These are phyloP conservation scores for Boeremia lycopersici DNA, from an alignment of 2,329 filamentous ascomycete genomes.

Conservation along the genomic window DNA sequence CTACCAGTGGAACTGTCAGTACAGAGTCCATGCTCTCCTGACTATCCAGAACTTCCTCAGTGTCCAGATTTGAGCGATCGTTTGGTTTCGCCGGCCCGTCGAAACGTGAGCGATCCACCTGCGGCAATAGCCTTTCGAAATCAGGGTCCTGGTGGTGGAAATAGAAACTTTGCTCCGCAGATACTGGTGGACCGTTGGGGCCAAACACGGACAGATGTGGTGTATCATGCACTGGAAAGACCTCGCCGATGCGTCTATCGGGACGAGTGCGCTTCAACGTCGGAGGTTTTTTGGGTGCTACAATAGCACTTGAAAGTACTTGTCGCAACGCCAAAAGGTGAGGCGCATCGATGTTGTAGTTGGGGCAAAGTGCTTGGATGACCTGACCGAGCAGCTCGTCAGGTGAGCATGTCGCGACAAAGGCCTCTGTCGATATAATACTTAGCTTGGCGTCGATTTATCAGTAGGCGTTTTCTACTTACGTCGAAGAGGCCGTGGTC, in stretches of 20 bases:
- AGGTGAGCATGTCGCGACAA: constrained; percentile 6
- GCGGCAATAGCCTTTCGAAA: constrained; percentile 2
- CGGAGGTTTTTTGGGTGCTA: constrained; percentile 1
- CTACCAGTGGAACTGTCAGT: neutral
- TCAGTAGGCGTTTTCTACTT: neutral
- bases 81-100: neutral
- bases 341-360: constrained; percentile 3
- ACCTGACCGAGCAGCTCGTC: constrained; percentile 5
- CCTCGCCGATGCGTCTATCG: constrained; percentile 8
- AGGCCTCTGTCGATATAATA: neutral
- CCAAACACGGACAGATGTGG: neutral
- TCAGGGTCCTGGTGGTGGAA: constrained; percentile 10
- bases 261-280: constrained; percentile 11
- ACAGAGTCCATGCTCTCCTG: neutral
- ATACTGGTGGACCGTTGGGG: constrained; percentile 5
- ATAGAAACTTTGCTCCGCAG: constrained; percentile 5
- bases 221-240: neutral
- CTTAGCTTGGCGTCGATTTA: neutral
- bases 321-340: constrained; percentile 1
- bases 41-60: neutral
- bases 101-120: constrained; percentile 7
- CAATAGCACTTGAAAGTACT: neutral
- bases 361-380: neutral
- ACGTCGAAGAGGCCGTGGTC: constrained; percentile 1
- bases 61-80: neutral